Conservation (phyloP, 768 basidiomycete species). For the Termitomyces sp. region DNA sequence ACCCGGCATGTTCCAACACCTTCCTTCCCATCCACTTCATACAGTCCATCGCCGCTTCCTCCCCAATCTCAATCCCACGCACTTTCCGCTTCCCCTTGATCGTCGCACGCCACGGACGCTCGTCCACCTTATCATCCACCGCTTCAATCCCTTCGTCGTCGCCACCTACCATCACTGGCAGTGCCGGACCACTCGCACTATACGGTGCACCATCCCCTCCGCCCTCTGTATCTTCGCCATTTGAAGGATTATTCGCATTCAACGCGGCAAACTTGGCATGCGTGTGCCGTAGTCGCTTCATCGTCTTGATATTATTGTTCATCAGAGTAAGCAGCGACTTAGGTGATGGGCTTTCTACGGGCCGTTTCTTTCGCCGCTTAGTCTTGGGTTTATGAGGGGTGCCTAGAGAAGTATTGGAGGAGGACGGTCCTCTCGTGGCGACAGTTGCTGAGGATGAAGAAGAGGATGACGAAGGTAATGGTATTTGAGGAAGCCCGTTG, state of each 20-base stretch:
- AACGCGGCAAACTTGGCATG: slow-evolving; percentile 68
- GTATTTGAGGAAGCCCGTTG: slow-evolving; percentile 59
- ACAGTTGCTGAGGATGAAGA: neutral
- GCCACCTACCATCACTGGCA: slow-evolving; percentile 6
- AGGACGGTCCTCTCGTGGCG: slow-evolving; percentile 1
- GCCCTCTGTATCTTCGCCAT: slow-evolving; percentile 30
- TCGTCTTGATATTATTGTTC: slow-evolving; percentile 72
- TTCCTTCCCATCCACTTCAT: slow-evolving; percentile 68
- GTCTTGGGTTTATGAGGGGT: slow-evolving; percentile 19
- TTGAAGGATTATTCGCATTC: slow-evolving; percentile 20
- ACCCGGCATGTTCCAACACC: slow-evolving; percentile 85
- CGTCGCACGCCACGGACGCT: slow-evolving; percentile 48
- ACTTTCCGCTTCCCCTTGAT: slow-evolving; percentile 22
- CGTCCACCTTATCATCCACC: slow-evolving; percentile 48
- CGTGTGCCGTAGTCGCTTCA: slow-evolving; percentile 67
- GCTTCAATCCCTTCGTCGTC: slow-evolving; percentile 20
- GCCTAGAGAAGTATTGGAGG: slow-evolving; percentile 11
- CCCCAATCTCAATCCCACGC: slow-evolving; percentile 50
- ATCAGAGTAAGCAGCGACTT: slow-evolving; percentile 61
- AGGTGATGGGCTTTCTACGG: slow-evolving; percentile 8
- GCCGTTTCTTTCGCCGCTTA: slow-evolving; percentile 28
- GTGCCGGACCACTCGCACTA: slow-evolving; percentile 17
- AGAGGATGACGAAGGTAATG: slow-evolving; percentile 30
- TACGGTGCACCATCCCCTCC: slow-evolving; percentile 30
- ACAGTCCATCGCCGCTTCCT: slow-evolving; percentile 56